phyloP scores from a whole-genome alignment of 1,139 yeast genomes.

The Pichia sp. region DNA sequence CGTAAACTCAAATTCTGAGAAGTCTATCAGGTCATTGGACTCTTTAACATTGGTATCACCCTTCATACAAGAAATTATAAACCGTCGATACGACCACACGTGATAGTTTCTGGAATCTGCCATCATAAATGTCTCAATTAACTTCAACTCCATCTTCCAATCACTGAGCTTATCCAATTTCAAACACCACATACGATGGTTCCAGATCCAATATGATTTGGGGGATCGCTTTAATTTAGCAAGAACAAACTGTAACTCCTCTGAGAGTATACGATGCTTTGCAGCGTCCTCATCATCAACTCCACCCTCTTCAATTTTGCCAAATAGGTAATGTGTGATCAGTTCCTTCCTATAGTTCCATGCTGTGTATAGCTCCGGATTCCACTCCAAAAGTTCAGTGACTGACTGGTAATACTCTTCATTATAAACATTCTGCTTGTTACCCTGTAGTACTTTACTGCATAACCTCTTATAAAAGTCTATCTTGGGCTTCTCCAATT shows the following conservation, averaged over 20 bases:
- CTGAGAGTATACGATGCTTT: constrained; percentile 35
- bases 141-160: constrained; percentile 63
- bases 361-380: constrained; percentile 82
- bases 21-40: constrained; percentile 13
- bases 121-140: constrained; percentile 61
- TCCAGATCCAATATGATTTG: constrained; percentile 96
- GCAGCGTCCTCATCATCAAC: constrained; percentile 15
- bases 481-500: constrained; percentile 49
- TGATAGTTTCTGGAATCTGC: constrained; percentile 82
- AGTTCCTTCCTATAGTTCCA: constrained; percentile 90
- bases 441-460: constrained; percentile 34
- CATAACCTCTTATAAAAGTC: constrained; percentile 44
- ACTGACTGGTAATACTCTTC: constrained; percentile 44
- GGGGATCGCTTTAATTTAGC: constrained; percentile 60
- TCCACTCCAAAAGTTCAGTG: constrained; percentile 49
- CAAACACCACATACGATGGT: constrained; percentile 82
- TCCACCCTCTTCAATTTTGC: constrained; percentile 5
- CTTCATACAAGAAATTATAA: constrained; percentile 46
- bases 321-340: constrained; percentile 33
- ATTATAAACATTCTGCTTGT: constrained; percentile 30
- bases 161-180: constrained; percentile 43
- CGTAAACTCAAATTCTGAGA: constrained; percentile 68
- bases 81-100: constrained; percentile 93
- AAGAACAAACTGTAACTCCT: constrained; percentile 60
- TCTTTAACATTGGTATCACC: constrained; percentile 23